phyloP scores from a whole-genome alignment of 192 early-diverging fungal species.

The Funneliformis geosporum region DNA sequence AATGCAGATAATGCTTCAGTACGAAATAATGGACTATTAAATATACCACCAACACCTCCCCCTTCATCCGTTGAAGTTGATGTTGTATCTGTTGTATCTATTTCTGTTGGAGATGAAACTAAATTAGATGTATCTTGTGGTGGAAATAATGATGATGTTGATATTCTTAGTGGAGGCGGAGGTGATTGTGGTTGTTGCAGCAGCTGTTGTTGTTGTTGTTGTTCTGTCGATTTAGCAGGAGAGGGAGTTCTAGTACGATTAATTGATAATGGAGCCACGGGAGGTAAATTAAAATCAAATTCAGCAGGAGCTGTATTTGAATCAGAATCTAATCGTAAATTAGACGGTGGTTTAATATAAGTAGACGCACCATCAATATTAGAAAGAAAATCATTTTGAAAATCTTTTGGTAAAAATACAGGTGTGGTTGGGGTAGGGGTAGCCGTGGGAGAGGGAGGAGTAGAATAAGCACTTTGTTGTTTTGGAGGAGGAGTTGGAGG shows the following conservation, averaged over 20 bases:
- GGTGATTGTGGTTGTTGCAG: background rate
- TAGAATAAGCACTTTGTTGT: background rate
- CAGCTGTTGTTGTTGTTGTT: background rate
- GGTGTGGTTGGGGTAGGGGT: no score
- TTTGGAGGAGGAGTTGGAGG: background rate
- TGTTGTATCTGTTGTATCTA: background rate
- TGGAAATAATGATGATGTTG: background rate
- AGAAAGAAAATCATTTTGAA: background rate
- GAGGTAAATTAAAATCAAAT: background rate
- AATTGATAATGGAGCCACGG: background rate
- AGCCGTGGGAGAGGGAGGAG: background rate
- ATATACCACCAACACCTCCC: background rate
- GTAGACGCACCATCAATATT: background rate
- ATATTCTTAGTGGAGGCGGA: background rate
- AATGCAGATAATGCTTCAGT: background rate
- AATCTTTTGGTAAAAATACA: background rate
- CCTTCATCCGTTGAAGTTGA: background rate
- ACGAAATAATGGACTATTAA: background rate
- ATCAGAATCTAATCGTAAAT: background rate
- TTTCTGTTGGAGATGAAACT: background rate
- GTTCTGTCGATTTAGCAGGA: background rate
- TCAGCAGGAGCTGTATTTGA: background rate
- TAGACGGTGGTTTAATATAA: background rate
- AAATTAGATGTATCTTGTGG: background rate
- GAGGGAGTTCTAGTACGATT: background rate